These are phyloP conservation scores for Cicer pinnatifidum DNA, from an alignment of 306 rosid species.

Conservation along the genomic window DNA sequence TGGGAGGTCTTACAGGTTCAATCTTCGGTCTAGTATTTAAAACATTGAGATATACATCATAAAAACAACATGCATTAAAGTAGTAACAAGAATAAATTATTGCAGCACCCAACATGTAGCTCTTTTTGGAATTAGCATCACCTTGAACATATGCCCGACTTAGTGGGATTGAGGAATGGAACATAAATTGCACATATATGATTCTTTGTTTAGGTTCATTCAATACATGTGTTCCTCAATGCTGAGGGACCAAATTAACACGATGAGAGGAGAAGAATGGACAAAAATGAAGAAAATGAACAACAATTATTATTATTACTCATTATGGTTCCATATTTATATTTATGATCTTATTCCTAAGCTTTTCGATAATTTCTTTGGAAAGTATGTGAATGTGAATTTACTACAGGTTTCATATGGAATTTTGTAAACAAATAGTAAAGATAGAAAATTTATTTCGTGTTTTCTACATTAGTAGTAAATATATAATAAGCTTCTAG, in stretches of 20 bases:
- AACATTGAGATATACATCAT: not conserved
- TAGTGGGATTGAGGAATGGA: not conserved
- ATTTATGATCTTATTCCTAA: not conserved
- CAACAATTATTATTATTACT: not conserved
- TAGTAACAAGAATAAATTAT: not conserved
- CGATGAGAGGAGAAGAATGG: not conserved
- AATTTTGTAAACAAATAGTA: not conserved
- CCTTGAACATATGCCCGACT: not conserved
- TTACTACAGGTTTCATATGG: not conserved
- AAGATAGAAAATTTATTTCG: slow-evolving; percentile 17
- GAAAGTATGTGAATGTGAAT: slow-evolving; percentile 19
- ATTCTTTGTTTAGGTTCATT: slow-evolving; percentile 23
- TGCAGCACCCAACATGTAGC: not conserved
- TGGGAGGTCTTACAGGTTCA: not conserved
- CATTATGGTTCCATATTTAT: slow-evolving; percentile 6
- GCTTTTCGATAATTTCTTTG: not conserved
- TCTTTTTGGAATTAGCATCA: not conserved
- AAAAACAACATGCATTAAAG: not conserved
- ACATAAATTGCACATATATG: slow-evolving; percentile 2
- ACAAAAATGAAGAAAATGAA: not conserved
- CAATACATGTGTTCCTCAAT: not conserved
- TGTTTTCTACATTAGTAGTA: slow-evolving; percentile 2
- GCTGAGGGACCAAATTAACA: not conserved
- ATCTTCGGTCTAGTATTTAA: too few relatives aligned
- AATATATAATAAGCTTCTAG: not conserved